Evolutionary conservation across 2,329 filamentous ascomycete species (phyloP).

Genomic region (Phaeosphaeria sp.): DNA sequence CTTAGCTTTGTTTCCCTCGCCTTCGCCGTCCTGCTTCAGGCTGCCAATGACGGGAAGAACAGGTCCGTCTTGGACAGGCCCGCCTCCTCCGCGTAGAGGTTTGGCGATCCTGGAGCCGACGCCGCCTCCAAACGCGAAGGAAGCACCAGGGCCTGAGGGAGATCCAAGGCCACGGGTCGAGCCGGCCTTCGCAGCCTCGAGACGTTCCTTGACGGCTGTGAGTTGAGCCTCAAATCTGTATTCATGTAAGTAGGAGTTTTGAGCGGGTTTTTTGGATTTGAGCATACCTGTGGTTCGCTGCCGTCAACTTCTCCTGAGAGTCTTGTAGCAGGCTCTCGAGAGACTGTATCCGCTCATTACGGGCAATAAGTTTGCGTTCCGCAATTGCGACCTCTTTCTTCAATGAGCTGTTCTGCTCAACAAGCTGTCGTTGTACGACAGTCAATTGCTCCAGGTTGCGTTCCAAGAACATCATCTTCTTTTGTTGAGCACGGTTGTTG

Average conservation of each 20-base stretch:
- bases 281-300: slow-evolving; percentile 93
- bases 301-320: slow-evolving; percentile 96
- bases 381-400: slow-evolving; percentile 99
- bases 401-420: slow-evolving; percentile 89
- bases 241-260: slow-evolving; percentile 7
- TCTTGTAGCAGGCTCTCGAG: slow-evolving; percentile 92
- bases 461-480: slow-evolving; percentile 99
- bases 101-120: slow-evolving; percentile 67
- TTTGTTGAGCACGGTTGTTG: slow-evolving; percentile 98
- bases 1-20: slow-evolving; percentile 64
- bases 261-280: slow-evolving; percentile 1
- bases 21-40: slow-evolving; percentile 60
- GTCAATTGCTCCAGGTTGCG: slow-evolving; percentile 97
- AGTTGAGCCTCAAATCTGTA: slow-evolving; percentile 94
- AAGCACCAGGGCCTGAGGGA: slow-evolving; percentile 59
- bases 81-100: slow-evolving; percentile 65
- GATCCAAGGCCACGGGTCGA: slow-evolving; percentile 82
- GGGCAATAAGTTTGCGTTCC: slow-evolving; percentile 92
- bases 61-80: slow-evolving; percentile 40
- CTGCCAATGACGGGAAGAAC: slow-evolving; percentile 52
- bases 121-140: slow-evolving; percentile 70
- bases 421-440: slow-evolving; percentile 94
- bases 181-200: slow-evolving; percentile 92
- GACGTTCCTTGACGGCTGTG: slow-evolving; percentile 94
- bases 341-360: slow-evolving; percentile 96